phyloP scores from a whole-genome alignment of 2,329 filamentous ascomycete species.

The Hymenoscyphus linearis region DNA sequence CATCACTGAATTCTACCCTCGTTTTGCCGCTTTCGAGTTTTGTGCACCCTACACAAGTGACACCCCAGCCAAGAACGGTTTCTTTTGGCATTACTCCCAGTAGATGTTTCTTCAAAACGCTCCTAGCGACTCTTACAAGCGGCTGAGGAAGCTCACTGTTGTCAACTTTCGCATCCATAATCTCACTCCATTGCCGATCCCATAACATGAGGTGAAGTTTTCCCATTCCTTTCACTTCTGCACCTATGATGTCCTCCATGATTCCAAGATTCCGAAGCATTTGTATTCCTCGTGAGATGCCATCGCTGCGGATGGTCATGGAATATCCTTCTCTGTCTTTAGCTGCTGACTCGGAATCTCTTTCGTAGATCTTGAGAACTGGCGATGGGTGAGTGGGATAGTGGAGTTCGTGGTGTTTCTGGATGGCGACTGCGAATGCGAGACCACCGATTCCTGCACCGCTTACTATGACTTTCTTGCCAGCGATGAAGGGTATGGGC shows the following conservation, averaged over 20 bases:
- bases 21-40: constrained; percentile 18
- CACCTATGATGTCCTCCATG: constrained; percentile 32
- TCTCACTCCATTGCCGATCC: constrained; percentile 35
- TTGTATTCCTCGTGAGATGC: constrained; percentile 34
- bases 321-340: constrained; percentile 36
- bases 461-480: constrained; percentile 39
- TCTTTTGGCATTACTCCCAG: constrained; percentile 22
- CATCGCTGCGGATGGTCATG: constrained; percentile 36
- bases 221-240: constrained; percentile 30
- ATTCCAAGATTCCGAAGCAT: constrained; percentile 37
- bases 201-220: constrained; percentile 37
- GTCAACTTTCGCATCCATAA: constrained; percentile 29
- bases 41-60: constrained; percentile 9
- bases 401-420: constrained; percentile 33
- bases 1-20: constrained; percentile 23
- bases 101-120: constrained; percentile 34
- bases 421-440: constrained; percentile 38
- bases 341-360: constrained; percentile 33
- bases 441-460: constrained; percentile 42
- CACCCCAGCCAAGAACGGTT: not conserved
- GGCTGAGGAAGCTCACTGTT: constrained; percentile 33
- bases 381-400: constrained; percentile 30
- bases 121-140: constrained; percentile 36
- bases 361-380: constrained; percentile 38
- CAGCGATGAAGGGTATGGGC: constrained; percentile 30